Percentiles rank a stretch among this genome's conserved stretches.
phyloP scores from a whole-genome alignment of 805 yeast genomes.

The Yamadazyma nakazawae region DNA sequence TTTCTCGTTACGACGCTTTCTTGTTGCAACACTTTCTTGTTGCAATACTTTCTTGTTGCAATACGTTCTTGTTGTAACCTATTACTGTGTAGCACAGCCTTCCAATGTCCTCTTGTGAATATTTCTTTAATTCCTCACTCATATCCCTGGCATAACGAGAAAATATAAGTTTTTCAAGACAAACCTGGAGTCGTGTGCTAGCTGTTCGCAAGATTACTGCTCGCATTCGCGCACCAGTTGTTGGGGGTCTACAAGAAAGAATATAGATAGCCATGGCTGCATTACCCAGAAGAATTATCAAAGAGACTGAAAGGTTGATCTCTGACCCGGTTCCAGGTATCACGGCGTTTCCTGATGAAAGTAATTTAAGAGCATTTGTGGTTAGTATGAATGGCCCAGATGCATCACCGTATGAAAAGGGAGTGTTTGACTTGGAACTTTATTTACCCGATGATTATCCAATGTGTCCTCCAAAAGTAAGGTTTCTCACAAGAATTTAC shows the following conservation, averaged over 20 bases:
- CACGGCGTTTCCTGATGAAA: conserved; percentile 89
- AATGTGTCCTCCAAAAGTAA: conserved; percentile 93
- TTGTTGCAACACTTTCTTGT: no score
- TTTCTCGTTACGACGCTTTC: no score
- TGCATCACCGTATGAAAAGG: conserved; percentile 83
- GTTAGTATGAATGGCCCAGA: conserved; percentile 91
- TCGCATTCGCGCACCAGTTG: not conserved
- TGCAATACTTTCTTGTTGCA: no score
- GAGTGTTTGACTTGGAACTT: conserved; percentile 78
- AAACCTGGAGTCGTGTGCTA: not conserved
- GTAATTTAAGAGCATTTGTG: conserved; percentile 87
- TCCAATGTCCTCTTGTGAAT: no score
- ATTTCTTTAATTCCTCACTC: no score
- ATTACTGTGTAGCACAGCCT: no score
- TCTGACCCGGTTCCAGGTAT: conserved; percentile 98
- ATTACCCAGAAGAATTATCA: conserved; percentile 88
- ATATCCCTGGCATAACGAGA: no score
- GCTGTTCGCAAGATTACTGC: not conserved
- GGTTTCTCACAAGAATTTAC: conserved; percentile 89
- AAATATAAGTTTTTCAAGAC: no score
- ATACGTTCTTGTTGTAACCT: no score
- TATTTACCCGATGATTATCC: conserved; percentile 97
- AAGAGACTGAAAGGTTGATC: conserved; percentile 90
- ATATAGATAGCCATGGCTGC: conserved; percentile 42
- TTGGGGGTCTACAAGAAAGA: not conserved